Percentiles rank a stretch among this genome's conserved stretches.
Conservation (phyloP, 164 flowering plant species). For the Umbilicus rupestris region DNA sequence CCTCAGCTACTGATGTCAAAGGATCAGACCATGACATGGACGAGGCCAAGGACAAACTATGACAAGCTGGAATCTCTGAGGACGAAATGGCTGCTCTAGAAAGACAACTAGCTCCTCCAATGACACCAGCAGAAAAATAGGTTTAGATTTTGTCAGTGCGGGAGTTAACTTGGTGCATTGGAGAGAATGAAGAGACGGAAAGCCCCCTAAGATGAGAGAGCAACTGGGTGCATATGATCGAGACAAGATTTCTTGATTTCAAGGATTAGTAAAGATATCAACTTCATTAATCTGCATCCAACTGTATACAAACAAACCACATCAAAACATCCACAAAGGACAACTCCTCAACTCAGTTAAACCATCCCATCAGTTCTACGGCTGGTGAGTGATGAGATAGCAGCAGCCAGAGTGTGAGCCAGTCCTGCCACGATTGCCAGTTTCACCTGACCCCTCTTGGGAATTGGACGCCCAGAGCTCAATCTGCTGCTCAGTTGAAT, state of each 20-base stretch:
- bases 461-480: slow-evolving; percentile 20
- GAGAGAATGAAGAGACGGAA: slow-evolving; percentile 6
- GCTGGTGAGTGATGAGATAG: slow-evolving; percentile 14
- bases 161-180: slow-evolving; percentile 9
- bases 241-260: not conserved
- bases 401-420: slow-evolving; percentile 20
- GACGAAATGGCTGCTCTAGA: slow-evolving; percentile 94
- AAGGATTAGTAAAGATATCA: not conserved
- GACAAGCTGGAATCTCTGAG: slow-evolving; percentile 69
- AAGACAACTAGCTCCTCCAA: too few species aligned
- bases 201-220: not conserved
- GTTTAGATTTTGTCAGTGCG: too few species aligned
- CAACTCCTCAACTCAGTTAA: not conserved
- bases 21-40: too few species aligned
- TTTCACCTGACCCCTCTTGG: slow-evolving; percentile 29
- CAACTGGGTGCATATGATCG: not conserved
- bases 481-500: not conserved
- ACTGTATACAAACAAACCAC: too few species aligned
- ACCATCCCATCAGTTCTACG: not conserved
- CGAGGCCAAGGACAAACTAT: slow-evolving; percentile 63
- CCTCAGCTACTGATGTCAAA: too few species aligned
- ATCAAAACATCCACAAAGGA: not conserved
- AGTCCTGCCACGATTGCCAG: slow-evolving; percentile 16
- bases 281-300: not conserved
- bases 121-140: too few species aligned